phyloP scores from a whole-genome alignment of 1,284 basidiomycete genomes.

The Melampsora americana region DNA sequence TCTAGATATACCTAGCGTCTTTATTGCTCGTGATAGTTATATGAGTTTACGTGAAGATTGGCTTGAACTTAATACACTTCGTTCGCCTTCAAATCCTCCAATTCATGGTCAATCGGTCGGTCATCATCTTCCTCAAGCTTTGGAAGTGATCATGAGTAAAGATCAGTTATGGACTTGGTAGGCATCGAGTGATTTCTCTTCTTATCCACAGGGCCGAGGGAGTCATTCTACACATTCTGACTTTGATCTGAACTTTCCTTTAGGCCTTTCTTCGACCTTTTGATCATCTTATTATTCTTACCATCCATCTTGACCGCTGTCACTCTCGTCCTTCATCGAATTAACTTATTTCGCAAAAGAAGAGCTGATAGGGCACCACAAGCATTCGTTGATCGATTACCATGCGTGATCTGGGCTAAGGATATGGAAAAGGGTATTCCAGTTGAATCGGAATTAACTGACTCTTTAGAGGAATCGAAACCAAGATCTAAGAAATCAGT shows the following conservation, averaged over 20 bases:
- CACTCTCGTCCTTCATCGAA: conserved; percentile 73
- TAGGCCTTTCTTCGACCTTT: conserved; percentile 54
- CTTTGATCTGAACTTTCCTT: not conserved
- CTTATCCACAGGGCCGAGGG: not conserved
- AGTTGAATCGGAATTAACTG: conserved; percentile 46
- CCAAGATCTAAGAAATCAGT: conserved; percentile 11
- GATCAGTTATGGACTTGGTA: conserved; percentile 49
- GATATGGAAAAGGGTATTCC: conserved; percentile 69
- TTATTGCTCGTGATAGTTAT: conserved; percentile 56
- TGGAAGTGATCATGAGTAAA: conserved; percentile 48
- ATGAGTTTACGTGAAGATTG: conserved; percentile 54
- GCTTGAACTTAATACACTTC: conserved; percentile 53
- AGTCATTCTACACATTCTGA: not conserved
- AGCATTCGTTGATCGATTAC: conserved; percentile 68
- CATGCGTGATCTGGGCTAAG: conserved; percentile 73
- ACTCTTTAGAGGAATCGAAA: conserved; percentile 49
- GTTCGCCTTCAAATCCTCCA: no score
- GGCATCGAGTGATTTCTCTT: conserved; percentile 11
- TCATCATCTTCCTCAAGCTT: conserved; percentile 5
- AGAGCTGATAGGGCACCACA: conserved; percentile 76
- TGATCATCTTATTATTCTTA: conserved; percentile 72
- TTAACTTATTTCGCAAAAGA: conserved; percentile 69
- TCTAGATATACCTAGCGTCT: conserved; percentile 57
- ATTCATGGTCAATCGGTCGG: conserved; percentile 13
- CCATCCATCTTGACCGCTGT: conserved; percentile 75